Base-by-base conservation (phyloP, 2,329 filamentous ascomycete species). In the Clonostachys sp. region DNA sequence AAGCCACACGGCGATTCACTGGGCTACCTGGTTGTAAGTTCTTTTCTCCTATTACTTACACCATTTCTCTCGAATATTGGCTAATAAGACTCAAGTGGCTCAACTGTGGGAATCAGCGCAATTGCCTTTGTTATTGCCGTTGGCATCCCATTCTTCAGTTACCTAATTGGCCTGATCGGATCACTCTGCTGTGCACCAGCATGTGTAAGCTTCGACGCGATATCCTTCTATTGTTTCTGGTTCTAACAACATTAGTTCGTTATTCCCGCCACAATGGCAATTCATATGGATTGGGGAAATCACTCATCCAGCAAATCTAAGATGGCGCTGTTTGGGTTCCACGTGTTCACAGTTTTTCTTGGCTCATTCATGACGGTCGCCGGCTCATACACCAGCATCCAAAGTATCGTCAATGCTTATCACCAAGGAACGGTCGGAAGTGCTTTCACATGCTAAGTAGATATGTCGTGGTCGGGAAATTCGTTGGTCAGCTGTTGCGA, bases 171-270 rank as follows among this genome's bases (percentile, higher is more conserved):
- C 6, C 46, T 59, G 10, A 57, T 52, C 16, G 57, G 55, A n/a
- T 54, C 56, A 12, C 51, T 59, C 30, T 61, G 57, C 48, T 61
- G 54, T 42, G 53, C 57, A 16, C 59, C 58, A 17, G 60, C 58
- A 24, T 61, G 58, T 42, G 57, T 60, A 54, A 35, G 56, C 53
- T 24, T 7, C 8, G 16, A 12, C 17, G 10, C 9, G 38, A 34
- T 33, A 13, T 12, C 24, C 24, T 30, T 30, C 7, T 30, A 30
- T 10, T 10, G 24, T 30, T 10, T 30, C 9, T 10, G 3, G 8
- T 30, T 30, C 24, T 30, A 30, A 30, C 24, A 30, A 12, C 12
- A 6, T 14, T 34, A 55, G 55, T 45, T 58, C 2, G 50, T 58
- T 14, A 57, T 59, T 34, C 57, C 57, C n/a, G 56, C 52, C 18